phyloP scores from a whole-genome alignment of 2,329 filamentous ascomycete genomes.

The Hypomyces rosellus region DNA sequence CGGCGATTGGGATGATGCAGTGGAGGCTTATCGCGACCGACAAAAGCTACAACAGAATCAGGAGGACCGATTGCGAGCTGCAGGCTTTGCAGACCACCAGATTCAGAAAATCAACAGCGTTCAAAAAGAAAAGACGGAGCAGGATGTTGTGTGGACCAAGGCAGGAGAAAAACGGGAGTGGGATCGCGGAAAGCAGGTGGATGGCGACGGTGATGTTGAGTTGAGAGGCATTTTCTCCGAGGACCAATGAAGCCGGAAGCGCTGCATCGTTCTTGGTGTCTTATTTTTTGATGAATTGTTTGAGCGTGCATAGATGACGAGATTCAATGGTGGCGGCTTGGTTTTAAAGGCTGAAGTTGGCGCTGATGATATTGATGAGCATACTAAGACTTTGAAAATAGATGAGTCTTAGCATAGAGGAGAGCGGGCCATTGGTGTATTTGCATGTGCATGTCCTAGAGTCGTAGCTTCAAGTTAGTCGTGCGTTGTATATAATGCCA shows the following conservation, averaged over 20 bases:
- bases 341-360: no score
- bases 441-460: no score
- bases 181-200: conserved; percentile 47
- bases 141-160: conserved; percentile 68
- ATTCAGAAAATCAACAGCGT: conserved; percentile 55
- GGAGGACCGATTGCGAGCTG: conserved; percentile 66
- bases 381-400: no score
- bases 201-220: background rate
- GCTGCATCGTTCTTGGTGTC: background rate
- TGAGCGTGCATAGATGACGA: background rate
- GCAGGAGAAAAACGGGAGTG: conserved; percentile 57
- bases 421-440: no score
- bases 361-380: no score
- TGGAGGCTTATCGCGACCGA: conserved; percentile 75
- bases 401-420: no score
- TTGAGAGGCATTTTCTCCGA: conserved; percentile 12
- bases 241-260: conserved; percentile 4
- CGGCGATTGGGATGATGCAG: conserved; percentile 68
- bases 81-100: conserved; percentile 71
- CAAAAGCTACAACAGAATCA: conserved; percentile 70
- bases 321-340: background rate
- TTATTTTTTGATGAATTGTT: background rate
- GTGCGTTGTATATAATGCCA: no score
- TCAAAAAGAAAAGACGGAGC: conserved; percentile 43
- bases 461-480: no score